These are phyloP conservation scores for Gracilaria domingensis DNA, from an alignment of 23 red algal genomes.

Conservation along the genomic window DNA sequence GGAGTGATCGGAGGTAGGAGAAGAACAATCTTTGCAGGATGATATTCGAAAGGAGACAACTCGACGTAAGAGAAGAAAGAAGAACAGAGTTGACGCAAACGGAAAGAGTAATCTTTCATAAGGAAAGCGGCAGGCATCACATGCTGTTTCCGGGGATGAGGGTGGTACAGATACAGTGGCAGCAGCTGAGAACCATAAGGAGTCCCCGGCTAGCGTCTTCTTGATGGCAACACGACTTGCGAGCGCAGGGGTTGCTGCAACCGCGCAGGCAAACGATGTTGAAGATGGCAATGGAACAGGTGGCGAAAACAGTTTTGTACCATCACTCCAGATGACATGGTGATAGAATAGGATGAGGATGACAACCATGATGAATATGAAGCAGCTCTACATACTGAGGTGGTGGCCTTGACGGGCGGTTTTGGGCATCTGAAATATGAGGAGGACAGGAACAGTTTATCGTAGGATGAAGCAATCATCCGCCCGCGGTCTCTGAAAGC, in stretches of 20 bases:
- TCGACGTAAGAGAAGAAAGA: slow-evolving; percentile 49
- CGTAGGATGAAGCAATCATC: slow-evolving; percentile 50
- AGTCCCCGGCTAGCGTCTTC: slow-evolving; percentile 21
- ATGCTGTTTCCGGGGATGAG: slow-evolving; percentile 29
- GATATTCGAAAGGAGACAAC: slow-evolving; percentile 21
- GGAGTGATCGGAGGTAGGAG: slow-evolving; percentile 66
- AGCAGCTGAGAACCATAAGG: slow-evolving; percentile 17
- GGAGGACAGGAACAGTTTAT: slow-evolving; percentile 19
- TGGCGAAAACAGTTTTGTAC: slow-evolving; percentile 56
- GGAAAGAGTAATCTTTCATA: not conserved
- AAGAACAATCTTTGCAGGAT: slow-evolving; percentile 49
- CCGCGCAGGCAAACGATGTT: slow-evolving; percentile 3
- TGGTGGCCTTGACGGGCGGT: slow-evolving; percentile 4
- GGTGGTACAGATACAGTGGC: slow-evolving; percentile 27
- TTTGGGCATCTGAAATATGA: not conserved
- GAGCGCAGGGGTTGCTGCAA: not conserved
- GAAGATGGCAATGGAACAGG: slow-evolving; percentile 57
- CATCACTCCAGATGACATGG: slow-evolving; percentile 54
- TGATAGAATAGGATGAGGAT: slow-evolving; percentile 78
- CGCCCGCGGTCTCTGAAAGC: not conserved
- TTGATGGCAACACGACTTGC: slow-evolving; percentile 13
- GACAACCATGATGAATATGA: slow-evolving; percentile 65
- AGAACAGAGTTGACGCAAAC: slow-evolving; percentile 3
- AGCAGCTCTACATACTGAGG: slow-evolving; percentile 13
- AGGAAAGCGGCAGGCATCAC: slow-evolving; percentile 3